Conservation (phyloP, 164 flowering plant species). For the Vitis riparia region DNA sequence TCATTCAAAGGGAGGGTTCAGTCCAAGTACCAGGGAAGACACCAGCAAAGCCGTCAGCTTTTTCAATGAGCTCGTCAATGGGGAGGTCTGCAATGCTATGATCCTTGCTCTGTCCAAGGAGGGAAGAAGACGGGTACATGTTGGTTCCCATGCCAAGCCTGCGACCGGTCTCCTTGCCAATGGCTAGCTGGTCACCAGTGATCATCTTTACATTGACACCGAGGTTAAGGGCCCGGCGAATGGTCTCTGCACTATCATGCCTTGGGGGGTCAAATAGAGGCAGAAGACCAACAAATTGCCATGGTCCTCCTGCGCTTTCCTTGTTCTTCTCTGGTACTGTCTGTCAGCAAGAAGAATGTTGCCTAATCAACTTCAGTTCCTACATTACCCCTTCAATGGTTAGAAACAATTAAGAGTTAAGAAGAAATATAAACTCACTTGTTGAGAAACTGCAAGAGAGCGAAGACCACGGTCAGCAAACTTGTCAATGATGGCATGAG, state of each 20-base stretch:
- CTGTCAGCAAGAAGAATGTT: conserved; percentile 13
- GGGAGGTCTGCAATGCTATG: conserved; percentile 23
- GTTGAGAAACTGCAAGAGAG: conserved; percentile 31
- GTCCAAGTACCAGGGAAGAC: conserved; percentile 41
- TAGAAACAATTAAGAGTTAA: background rate
- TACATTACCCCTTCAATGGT: background rate
- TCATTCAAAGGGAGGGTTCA: background rate
- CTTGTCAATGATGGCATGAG: conserved; percentile 35
- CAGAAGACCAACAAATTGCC: conserved; percentile 42
- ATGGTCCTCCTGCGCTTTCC: conserved; percentile 41
- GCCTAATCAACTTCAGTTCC: background rate
- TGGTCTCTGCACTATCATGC: conserved; percentile 52
- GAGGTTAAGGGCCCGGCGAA: conserved; percentile 36
- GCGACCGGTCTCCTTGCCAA: conserved; percentile 48
- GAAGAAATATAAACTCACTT: conserved; percentile 13
- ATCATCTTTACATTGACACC: conserved; percentile 57
- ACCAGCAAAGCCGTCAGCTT: conserved; percentile 53
- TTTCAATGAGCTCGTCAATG: conserved; percentile 42
- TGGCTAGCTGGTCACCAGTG: conserved; percentile 50
- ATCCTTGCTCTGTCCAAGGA: conserved; percentile 34
- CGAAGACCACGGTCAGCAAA: conserved; percentile 48
- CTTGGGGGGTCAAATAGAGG: conserved; percentile 55
- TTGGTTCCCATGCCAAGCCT: conserved; percentile 53
- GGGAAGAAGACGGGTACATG: conserved; percentile 48
- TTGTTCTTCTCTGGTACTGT: conserved; percentile 35